Base-by-base conservation (phyloP, 2,329 filamentous ascomycete species). In the Aspergillus unguis region DNA sequence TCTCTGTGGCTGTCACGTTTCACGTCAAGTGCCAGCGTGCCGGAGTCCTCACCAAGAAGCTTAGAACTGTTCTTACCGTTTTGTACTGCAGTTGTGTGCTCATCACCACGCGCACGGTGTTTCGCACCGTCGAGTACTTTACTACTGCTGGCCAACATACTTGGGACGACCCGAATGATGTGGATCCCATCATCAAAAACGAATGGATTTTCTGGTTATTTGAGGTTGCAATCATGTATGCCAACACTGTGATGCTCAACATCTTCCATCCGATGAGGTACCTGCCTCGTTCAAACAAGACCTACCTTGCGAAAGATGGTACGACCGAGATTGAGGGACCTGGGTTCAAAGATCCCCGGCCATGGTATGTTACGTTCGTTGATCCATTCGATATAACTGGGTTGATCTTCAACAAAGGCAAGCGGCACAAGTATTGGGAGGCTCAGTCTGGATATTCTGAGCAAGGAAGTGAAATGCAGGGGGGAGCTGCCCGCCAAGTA, bases 121-220 rank as follows among this genome's bases (percentile, higher is more conserved):
- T 77, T 53, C 78, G 81, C 4, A 74, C 78, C 0, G 75, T 81
- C 23, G 77, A 82, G 52, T 79, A 77, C 48, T 75, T 75, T 56
- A 60, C 56, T 6, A 63, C 63, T 1, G 63, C 66, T 1, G 65
- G 61, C 38, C 48, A 69, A 52, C 69, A 62, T 35, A 55, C 54
- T 69, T 72, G 63, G 62, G 69, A 53, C 66, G 67, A 44, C 57
- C 62, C 36, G 3, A 23, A 60, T 56, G 71, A 52, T 63, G 74
- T 69, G 28, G 66, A 62, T 29, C 65, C 67, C 1, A 37, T 67
- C 11, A 48, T 69, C 48, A 70, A 69, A 38, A 71, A 78, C 44
- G 80, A 83, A 51, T 74, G 73, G 60, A 79, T 76, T 57, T 79
- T 82, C 55, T 83, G 77, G 74, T 67, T 81, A 31, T 80, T 83